These are phyloP conservation scores for Rhododendron williamsianum DNA, from an alignment of 148 eudicot species.

Conservation along the genomic window DNA sequence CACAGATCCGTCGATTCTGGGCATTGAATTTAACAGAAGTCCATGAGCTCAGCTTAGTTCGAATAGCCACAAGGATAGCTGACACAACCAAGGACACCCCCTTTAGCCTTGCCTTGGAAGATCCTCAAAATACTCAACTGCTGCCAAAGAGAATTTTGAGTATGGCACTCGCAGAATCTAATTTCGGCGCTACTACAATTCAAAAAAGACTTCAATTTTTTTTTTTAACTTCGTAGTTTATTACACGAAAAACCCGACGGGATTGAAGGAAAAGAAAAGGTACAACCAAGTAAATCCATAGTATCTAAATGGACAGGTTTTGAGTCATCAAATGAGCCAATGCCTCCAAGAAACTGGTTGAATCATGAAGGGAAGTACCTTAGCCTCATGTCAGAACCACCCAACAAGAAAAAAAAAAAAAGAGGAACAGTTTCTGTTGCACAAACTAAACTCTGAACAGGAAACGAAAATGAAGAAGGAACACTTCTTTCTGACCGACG, in stretches of 20 bases:
- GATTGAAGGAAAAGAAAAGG: neutral
- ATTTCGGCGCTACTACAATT: no score
- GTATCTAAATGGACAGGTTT: neutral
- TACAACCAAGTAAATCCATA: neutral
- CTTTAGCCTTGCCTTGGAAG: no score
- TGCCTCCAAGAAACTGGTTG: neutral
- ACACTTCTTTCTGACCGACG: neutral
- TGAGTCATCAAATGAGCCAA: neutral
- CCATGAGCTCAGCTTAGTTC: no score
- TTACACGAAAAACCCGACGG: no score
- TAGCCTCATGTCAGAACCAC: neutral
- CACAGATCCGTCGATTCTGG: no score
- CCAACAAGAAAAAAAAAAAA: neutral
- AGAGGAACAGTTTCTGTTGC: neutral
- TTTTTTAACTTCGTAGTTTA: no score
- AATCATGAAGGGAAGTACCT: neutral
- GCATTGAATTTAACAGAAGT: no score
- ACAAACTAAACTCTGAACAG: conserved; percentile 1
- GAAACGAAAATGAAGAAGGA: neutral
- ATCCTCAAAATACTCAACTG: no score
- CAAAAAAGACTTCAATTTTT: neutral
- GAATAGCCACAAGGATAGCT: no score
- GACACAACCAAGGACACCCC: no score
- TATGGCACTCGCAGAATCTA: no score
- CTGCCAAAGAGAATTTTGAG: no score